phyloP scores from a whole-genome alignment of 805 yeast genomes.

The Lipomyces chichibuensis region DNA sequence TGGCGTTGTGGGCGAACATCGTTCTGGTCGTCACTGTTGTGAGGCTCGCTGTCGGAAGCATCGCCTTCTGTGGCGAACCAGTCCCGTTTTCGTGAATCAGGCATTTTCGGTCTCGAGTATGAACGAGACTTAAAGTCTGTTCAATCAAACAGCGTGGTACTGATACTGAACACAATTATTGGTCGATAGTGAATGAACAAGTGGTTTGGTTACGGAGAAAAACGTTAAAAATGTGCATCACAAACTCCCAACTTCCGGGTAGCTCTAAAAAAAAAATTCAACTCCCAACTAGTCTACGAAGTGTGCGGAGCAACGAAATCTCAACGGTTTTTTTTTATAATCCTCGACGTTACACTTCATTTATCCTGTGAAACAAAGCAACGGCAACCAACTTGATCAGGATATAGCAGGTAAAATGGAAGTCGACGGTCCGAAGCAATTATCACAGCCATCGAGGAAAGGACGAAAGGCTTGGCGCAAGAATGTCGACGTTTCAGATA shows the following conservation, averaged over 20 bases:
- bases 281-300: too few relatives aligned
- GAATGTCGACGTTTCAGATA: slow-evolving; percentile 82
- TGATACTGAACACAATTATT: background rate
- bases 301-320: background rate
- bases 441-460: slow-evolving; percentile 75
- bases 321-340: background rate
- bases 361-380: too few relatives aligned
- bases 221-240: too few relatives aligned
- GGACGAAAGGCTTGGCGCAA: slow-evolving; percentile 93
- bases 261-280: too few relatives aligned
- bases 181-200: background rate
- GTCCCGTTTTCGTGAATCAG: slow-evolving; percentile 20
- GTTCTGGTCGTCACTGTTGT: slow-evolving; percentile 38
- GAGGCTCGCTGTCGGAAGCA: slow-evolving; percentile 38
- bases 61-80: slow-evolving; percentile 35
- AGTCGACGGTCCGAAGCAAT: slow-evolving; percentile 2
- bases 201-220: background rate
- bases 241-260: too few relatives aligned
- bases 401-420: background rate
- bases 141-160: background rate
- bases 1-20: slow-evolving; percentile 32
- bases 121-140: background rate
- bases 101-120: background rate
- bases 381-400: background rate
- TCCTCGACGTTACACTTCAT: too few relatives aligned